These are phyloP conservation scores for Alloteropsis semialata DNA, from an alignment of 176 grass and related monocot genomes.

Conservation along the genomic window DNA sequence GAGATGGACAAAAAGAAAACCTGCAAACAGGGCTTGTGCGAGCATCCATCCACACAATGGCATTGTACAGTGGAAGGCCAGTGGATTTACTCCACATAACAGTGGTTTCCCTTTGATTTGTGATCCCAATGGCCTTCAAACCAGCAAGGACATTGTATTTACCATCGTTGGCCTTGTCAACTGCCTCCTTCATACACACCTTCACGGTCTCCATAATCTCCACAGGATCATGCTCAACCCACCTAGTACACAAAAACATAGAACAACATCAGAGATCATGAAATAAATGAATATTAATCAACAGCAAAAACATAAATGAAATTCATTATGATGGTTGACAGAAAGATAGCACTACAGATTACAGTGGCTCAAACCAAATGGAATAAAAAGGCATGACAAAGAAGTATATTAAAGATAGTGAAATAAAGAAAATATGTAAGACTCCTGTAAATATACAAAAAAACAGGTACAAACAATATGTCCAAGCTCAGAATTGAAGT, in stretches of 20 bases:
- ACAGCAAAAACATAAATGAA: neutral
- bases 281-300: neutral
- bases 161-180: constrained; percentile 53
- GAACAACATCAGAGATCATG: neutral
- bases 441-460: neutral
- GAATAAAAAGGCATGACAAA: neutral
- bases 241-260: constrained; percentile 46
- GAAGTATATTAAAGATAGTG: neutral
- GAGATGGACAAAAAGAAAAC: constrained; percentile 17
- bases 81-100: constrained; percentile 96
- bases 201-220: constrained; percentile 82
- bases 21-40: constrained; percentile 88
- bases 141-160: constrained; percentile 55
- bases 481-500: neutral
- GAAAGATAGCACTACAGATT: neutral
- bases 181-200: constrained; percentile 57
- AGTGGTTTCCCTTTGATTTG: constrained; percentile 94
- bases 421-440: neutral
- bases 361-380: neutral
- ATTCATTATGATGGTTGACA: neutral
- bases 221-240: constrained; percentile 96
- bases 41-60: constrained; percentile 97
- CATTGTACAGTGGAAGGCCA: constrained; percentile 80
- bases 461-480: neutral
- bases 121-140: constrained; percentile 75